These are phyloP conservation scores for Plasmodium gallinaceum DNA, from an alignment of 169 alveolate species.

Conservation along the genomic window DNA sequence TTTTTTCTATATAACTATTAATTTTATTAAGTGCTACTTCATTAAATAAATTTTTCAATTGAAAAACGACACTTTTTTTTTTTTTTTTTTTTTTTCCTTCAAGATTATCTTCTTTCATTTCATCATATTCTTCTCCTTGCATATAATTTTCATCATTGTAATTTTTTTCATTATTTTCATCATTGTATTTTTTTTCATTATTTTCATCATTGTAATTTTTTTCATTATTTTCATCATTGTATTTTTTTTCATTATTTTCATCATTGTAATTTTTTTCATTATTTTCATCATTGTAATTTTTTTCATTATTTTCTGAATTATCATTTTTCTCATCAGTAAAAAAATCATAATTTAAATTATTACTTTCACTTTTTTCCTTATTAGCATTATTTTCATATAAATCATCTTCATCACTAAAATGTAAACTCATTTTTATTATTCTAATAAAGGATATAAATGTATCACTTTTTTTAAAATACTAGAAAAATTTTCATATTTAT, in stretches of 20 bases:
- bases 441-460: too few species aligned
- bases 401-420: constrained; percentile 76
- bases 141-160: not conserved
- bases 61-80: constrained; percentile 59
- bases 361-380: not conserved
- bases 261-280: not conserved
- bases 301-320: not conserved
- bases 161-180: constrained; percentile 26
- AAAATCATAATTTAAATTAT: constrained; percentile 23
- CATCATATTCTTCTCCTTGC: not conserved
- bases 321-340: not conserved
- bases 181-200: constrained; percentile 16
- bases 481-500: not conserved
- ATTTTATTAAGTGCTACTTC: constrained; percentile 50
- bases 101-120: constrained; percentile 8
- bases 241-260: not conserved
- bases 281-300: not conserved
- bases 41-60: constrained; percentile 64
- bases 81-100: constrained; percentile 46
- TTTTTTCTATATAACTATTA: constrained; percentile 32
- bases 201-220: constrained; percentile 7
- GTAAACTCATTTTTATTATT: constrained; percentile 39
- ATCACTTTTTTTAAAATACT: too few species aligned
- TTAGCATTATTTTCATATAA: constrained; percentile 27
- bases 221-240: not conserved